Conservation (phyloP, 1,284 basidiomycete genomes). For the Vanrija sp. region DNA sequence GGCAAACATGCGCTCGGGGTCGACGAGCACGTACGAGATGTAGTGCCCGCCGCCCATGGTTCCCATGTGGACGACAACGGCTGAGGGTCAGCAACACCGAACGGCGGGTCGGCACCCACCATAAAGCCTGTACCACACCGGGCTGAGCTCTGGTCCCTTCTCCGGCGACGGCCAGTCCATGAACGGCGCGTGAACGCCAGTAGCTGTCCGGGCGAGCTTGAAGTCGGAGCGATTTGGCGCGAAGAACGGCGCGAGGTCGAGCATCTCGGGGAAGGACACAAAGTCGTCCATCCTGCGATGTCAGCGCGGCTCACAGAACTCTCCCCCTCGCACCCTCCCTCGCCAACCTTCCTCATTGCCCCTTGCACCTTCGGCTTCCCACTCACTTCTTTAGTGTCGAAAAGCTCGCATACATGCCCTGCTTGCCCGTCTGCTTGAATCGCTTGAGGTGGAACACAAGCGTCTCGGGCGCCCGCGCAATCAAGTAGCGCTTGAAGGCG, state of each 20-base stretch:
- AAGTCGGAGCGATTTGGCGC: slow-evolving; percentile 60
- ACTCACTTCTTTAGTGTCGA: slow-evolving; percentile 45
- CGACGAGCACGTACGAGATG: slow-evolving; percentile 59
- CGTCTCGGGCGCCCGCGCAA: slow-evolving; percentile 77
- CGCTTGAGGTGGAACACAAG: slow-evolving; percentile 90
- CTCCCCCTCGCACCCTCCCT: too few species aligned
- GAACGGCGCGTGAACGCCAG: slow-evolving; percentile 37
- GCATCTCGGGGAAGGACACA: slow-evolving; percentile 77
- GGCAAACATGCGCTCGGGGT: slow-evolving; percentile 37
- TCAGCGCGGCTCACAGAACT: slow-evolving; percentile 18
- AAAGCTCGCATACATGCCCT: slow-evolving; percentile 38
- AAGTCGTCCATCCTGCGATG: slow-evolving; percentile 76
- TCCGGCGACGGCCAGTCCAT: slow-evolving; percentile 46
- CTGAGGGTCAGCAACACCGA: slow-evolving; percentile 46
- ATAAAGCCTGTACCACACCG: slow-evolving; percentile 46
- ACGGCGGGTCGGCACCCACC: slow-evolving; percentile 23
- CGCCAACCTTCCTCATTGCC: too few species aligned
- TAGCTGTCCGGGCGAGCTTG: slow-evolving; percentile 33
- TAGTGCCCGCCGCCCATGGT: slow-evolving; percentile 83
- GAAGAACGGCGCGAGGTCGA: slow-evolving; percentile 81
- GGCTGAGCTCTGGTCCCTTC: slow-evolving; percentile 31
- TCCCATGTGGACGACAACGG: slow-evolving; percentile 86
- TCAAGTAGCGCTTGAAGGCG: slow-evolving; percentile 90
- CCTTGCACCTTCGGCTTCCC: too few species aligned
- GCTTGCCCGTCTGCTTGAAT: slow-evolving; percentile 66